These are phyloP conservation scores for Metschnikowia drakensbergensis DNA, from an alignment of 805 yeast species.

Conservation along the genomic window DNA sequence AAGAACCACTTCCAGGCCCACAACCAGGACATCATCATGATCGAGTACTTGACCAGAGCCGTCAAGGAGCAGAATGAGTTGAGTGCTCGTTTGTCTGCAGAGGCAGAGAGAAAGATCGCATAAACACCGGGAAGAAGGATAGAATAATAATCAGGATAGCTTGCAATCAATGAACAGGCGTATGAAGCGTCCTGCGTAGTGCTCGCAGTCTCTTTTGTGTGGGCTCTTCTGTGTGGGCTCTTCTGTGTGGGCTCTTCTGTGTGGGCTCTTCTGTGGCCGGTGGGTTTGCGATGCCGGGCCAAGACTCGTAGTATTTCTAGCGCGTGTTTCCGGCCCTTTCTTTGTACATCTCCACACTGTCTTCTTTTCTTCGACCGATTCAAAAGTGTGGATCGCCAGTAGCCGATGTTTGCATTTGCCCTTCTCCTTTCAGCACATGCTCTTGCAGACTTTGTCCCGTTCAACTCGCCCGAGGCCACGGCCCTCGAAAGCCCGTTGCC, in stretches of 20 bases:
- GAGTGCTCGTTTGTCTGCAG: slow-evolving; percentile 67
- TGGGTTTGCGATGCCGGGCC: too few species aligned
- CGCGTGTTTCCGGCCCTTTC: not conserved
- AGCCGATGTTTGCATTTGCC: slow-evolving; percentile 1
- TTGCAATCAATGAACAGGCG: slow-evolving; percentile 2
- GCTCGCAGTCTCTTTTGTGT: not conserved
- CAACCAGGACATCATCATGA: slow-evolving; percentile 74
- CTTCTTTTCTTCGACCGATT: not conserved
- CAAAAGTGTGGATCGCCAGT: not conserved
- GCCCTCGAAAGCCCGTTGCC: slow-evolving; percentile 31
- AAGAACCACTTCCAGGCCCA: slow-evolving; percentile 63
- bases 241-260: not conserved
- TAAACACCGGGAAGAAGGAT: slow-evolving; percentile 5
- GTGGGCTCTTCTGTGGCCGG: not conserved
- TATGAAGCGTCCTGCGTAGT: not conserved
- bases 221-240: not conserved
- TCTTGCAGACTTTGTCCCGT: slow-evolving; percentile 6
- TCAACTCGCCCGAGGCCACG: slow-evolving; percentile 10
- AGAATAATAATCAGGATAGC: slow-evolving; percentile 5
- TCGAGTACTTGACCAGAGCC: slow-evolving; percentile 78
- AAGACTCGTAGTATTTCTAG: too few species aligned
- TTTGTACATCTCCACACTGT: not conserved
- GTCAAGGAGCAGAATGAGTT: slow-evolving; percentile 81
- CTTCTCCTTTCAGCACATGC: not conserved
- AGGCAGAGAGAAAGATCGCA: slow-evolving; percentile 21